A percentile compares a stretch with the other conserved stretches of the same genome.
Conservation (phyloP, 108 stramenopile genomes). For the Fragilaria radians region DNA sequence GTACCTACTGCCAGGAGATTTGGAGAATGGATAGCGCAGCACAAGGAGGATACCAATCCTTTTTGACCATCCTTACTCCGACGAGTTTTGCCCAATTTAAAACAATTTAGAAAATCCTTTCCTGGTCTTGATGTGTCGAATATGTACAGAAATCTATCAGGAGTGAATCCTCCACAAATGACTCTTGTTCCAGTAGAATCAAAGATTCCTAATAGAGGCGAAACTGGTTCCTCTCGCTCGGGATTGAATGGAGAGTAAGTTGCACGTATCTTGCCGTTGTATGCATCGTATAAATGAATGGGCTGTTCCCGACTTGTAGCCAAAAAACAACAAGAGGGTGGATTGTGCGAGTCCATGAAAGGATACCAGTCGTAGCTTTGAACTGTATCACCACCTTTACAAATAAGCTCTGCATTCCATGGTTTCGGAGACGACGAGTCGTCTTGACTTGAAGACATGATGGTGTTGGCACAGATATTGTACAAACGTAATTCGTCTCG, state of each 20-base stretch:
- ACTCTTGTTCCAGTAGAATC: slow-evolving; percentile 49
- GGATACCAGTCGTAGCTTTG: slow-evolving; percentile 78
- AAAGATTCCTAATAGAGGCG: slow-evolving; percentile 59
- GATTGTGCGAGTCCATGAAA: slow-evolving; percentile 54
- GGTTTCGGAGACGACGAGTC: not conserved
- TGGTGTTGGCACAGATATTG: slow-evolving; percentile 62
- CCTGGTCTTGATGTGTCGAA: slow-evolving; percentile 73
- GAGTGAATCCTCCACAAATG: slow-evolving; percentile 59
- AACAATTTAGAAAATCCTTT: slow-evolving; percentile 25
- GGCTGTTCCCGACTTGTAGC: slow-evolving; percentile 50
- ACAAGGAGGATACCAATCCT: slow-evolving; percentile 50
- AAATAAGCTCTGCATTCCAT: slow-evolving; percentile 58
- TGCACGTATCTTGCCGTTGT: slow-evolving; percentile 62
- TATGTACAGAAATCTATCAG: slow-evolving; percentile 61
- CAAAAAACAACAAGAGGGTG: slow-evolving; percentile 48
- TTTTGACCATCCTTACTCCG: slow-evolving; percentile 79
- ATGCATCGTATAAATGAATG: slow-evolving; percentile 78
- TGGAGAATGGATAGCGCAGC: slow-evolving; percentile 31
- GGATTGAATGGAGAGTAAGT: slow-evolving; percentile 73
- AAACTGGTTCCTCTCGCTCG: slow-evolving; percentile 66
- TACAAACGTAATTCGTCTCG: slow-evolving; percentile 54
- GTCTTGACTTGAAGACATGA: slow-evolving; percentile 3
- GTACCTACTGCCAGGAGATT: slow-evolving; percentile 72
- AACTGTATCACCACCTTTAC: slow-evolving; percentile 53
- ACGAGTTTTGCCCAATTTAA: slow-evolving; percentile 66